A percentile compares a stretch with the other conserved stretches of the same genome.
phyloP scores from a whole-genome alignment of 202 grass and related monocot species.

The Musa balbisiana region DNA sequence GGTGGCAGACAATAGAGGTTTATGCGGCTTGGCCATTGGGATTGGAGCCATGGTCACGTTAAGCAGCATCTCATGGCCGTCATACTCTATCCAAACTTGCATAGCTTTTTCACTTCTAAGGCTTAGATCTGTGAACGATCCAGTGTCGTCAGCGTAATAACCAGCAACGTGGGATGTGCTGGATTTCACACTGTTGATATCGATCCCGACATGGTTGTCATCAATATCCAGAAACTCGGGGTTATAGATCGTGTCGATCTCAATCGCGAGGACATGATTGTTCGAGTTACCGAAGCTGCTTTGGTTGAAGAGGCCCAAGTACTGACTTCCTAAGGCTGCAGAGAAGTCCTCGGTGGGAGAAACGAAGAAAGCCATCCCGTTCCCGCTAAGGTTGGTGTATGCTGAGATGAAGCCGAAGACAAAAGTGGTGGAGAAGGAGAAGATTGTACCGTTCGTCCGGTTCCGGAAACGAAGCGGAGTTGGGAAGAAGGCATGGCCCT shows the following conservation, averaged over 20 bases:
- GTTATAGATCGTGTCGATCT: constrained; percentile 8
- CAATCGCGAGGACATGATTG: not conserved
- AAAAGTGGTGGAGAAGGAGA: constrained; percentile 51
- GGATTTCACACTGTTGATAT: constrained; percentile 19
- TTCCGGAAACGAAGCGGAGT: not conserved
- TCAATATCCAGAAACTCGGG: not conserved
- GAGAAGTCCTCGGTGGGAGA: constrained; percentile 17
- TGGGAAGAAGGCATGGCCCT: constrained; percentile 25
- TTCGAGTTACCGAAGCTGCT: not conserved
- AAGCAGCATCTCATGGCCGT: constrained; percentile 1
- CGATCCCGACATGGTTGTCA: constrained; percentile 26
- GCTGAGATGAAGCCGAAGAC: constrained; percentile 33
- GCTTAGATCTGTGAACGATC: constrained; percentile 6
- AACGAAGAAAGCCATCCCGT: constrained; percentile 39
- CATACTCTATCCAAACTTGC: constrained; percentile 32
- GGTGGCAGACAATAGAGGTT: constrained; percentile 14
- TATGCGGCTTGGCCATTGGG: constrained; percentile 25
- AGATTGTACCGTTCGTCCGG: constrained; percentile 12
- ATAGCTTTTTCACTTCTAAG: constrained; percentile 13
- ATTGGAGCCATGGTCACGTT: constrained; percentile 30
- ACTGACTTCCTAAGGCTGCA: not conserved
- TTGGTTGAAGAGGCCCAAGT: constrained; percentile 2
- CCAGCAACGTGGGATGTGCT: not conserved
- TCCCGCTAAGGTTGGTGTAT: constrained; percentile 21
- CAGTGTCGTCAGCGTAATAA: constrained; percentile 22